Conservation (phyloP, 495 filamentous ascomycete species). For the Aeminium ludgeri region DNA sequence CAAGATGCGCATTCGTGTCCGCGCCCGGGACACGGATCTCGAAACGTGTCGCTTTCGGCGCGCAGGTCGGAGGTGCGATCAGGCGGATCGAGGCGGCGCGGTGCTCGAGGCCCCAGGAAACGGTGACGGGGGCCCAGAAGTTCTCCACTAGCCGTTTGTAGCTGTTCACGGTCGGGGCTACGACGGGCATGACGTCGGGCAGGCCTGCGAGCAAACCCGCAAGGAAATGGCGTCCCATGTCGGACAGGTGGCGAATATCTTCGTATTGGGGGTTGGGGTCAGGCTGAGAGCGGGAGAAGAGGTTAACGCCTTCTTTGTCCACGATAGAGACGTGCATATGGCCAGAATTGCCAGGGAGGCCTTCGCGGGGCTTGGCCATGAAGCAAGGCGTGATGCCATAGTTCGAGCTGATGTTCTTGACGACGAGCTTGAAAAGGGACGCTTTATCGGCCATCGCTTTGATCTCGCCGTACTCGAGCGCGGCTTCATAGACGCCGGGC, state of each 20-base stretch:
- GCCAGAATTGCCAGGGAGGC: conserved; percentile 79
- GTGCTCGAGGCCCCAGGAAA: conserved; percentile 92
- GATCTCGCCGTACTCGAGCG: conserved; percentile 72
- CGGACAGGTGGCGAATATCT: conserved; percentile 65
- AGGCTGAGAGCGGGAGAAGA: conserved; percentile 53
- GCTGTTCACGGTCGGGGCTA: conserved; percentile 88
- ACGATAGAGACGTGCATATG: conserved; percentile 88
- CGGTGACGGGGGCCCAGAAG: conserved; percentile 95
- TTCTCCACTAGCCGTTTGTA: conserved; percentile 98
- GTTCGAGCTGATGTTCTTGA: conserved; percentile 69
- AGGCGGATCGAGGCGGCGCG: conserved; percentile 79
- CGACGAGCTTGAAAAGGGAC: conserved; percentile 82
- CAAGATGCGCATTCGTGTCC: conserved; percentile 75
- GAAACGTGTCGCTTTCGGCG: conserved; percentile 70
- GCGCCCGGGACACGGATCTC: conserved; percentile 85
- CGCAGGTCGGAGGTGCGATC: conserved; percentile 71
- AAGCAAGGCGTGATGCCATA: conserved; percentile 91
- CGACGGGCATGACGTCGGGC: conserved; percentile 85
- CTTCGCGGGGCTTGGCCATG: conserved; percentile 94
- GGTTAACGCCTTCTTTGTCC: conserved; percentile 52
- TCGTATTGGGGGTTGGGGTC: conserved; percentile 54
- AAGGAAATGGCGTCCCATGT: conserved; percentile 82
- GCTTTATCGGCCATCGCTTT: conserved; percentile 80
- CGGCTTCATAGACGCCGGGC: conserved; percentile 90
- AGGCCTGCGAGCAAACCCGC: conserved; percentile 78